Evolutionary conservation across 805 yeast species (phyloP), one percentile per base, ranked within the genome.

Genomic region (Clavispora carvajalis): DNA sequence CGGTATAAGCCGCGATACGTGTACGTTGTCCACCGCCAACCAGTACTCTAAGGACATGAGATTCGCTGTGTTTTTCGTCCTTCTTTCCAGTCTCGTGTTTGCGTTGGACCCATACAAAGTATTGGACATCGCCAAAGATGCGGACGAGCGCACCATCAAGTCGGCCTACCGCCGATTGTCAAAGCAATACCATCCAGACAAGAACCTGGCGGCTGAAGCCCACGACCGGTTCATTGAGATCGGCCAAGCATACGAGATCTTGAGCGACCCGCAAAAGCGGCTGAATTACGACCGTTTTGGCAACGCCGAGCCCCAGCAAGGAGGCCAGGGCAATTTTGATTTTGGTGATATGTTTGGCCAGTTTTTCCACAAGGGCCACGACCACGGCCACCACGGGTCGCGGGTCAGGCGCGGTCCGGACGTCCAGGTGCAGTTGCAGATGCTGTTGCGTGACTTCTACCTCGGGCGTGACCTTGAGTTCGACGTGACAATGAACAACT

Each of bases 181-280:
- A 49, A 83, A 87, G 59, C 85, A 85, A 57, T 88, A 77, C 62
- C 99, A 91, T 57, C 99, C 99, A 2, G 99, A 91, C 63, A 91
- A 91, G 66, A 93, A 91, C 58, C 82, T 84, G 7, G 77, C 82
- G 52, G 88, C 86, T 7, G 83, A 76, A 22, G 95, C 97, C 1
- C 89, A 86, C 49, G 82, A 84, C 37, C 82, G 77, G 63, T 93
- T 90, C 59, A 82, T 93, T 37, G 95, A 89, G 62, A 76, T 93
- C 22, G 95, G 95, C 12, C 95, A 85, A 55, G 98, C 98, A 0
- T 91, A 91, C 60, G 96, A 89, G 40, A 85, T 88, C 10, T 71
- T 89, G 46, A 74, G 79, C 48, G 87, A 88, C 57, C 58, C 74
- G 4, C 86, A 85, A 41, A 85, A 85, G 61, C 74, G 83, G 44